phyloP scores from a whole-genome alignment of 2,329 filamentous ascomycete species.

The Mycosphaerelloides madeirae region DNA sequence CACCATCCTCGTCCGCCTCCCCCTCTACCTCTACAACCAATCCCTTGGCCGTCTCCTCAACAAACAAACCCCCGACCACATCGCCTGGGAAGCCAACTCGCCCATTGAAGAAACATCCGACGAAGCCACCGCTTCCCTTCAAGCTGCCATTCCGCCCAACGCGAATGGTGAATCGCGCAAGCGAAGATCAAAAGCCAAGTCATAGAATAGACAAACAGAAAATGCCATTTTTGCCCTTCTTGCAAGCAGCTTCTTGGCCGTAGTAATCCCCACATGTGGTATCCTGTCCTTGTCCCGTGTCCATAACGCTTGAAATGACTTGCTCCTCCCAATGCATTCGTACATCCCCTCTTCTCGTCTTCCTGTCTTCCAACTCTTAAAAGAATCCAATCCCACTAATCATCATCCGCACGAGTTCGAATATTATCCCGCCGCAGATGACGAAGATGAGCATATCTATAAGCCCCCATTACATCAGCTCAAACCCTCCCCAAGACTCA shows the following conservation, averaged over 20 bases:
- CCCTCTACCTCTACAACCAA: slow-evolving; percentile 63
- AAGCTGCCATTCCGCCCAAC: slow-evolving; percentile 41
- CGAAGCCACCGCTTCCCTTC: slow-evolving; percentile 35
- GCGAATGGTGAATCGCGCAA: slow-evolving; percentile 44
- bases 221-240: neutral
- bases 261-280: neutral
- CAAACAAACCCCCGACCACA: slow-evolving; percentile 32
- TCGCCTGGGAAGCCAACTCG: slow-evolving; percentile 22
- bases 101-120: slow-evolving; percentile 35
- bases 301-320: neutral
- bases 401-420: slow-evolving; percentile 52
- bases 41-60: slow-evolving; percentile 41
- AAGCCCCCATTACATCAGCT: neutral
- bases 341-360: neutral
- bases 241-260: no score
- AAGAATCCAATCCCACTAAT: slow-evolving; percentile 26
- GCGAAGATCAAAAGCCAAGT: slow-evolving; percentile 30
- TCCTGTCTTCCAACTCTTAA: neutral
- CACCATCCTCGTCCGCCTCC: slow-evolving; percentile 76
- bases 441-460: slow-evolving; percentile 59
- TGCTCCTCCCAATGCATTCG: neutral
- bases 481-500: no score
- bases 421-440: slow-evolving; percentile 56
- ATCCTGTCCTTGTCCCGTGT: neutral
- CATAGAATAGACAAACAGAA: slow-evolving; percentile 4